A percentile compares a stretch with the other conserved stretches of the same genome.
Evolutionary conservation across 2,329 filamentous ascomycete species (phyloP).

Genomic region (Calonectria pseudoreteaudii): DNA sequence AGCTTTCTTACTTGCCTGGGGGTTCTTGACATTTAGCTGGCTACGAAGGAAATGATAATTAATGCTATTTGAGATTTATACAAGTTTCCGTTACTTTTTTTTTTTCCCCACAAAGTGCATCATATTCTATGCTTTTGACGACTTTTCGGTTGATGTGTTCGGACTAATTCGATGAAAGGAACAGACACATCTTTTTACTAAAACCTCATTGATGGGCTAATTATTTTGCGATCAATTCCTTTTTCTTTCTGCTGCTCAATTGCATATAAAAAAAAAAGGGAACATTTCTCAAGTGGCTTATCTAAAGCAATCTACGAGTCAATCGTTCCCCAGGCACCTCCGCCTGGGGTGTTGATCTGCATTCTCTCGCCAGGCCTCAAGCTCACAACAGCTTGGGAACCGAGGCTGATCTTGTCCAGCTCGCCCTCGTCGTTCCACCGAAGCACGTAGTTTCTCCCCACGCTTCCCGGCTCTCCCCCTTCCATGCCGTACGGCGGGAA

Average conservation of each 20-base stretch:
- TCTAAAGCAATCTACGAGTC: background rate
- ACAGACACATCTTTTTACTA: too few relatives aligned
- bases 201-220: background rate
- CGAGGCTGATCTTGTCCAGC: conserved; percentile 47
- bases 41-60: too few relatives aligned
- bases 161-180: too few relatives aligned
- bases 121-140: too few relatives aligned
- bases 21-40: too few relatives aligned
- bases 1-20: too few relatives aligned
- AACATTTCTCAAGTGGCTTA: background rate
- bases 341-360: conserved; percentile 51
- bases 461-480: conserved; percentile 42
- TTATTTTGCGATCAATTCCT: background rate
- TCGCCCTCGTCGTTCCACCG: conserved; percentile 38
- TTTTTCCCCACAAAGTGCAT: too few relatives aligned
- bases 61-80: too few relatives aligned
- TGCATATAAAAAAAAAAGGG: background rate
- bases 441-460: conserved; percentile 44
- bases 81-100: too few relatives aligned
- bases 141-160: too few relatives aligned
- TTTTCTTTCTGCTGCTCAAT: background rate
- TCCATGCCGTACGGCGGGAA: conserved; percentile 50
- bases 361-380: conserved; percentile 49
- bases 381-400: conserved; percentile 46
- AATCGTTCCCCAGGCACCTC: conserved; percentile 42